Percentiles rank a stretch among this genome's conserved stretches.
phyloP scores from a whole-genome alignment of 768 basidiomycete species.

The Brasilioporus rufonigricans region DNA sequence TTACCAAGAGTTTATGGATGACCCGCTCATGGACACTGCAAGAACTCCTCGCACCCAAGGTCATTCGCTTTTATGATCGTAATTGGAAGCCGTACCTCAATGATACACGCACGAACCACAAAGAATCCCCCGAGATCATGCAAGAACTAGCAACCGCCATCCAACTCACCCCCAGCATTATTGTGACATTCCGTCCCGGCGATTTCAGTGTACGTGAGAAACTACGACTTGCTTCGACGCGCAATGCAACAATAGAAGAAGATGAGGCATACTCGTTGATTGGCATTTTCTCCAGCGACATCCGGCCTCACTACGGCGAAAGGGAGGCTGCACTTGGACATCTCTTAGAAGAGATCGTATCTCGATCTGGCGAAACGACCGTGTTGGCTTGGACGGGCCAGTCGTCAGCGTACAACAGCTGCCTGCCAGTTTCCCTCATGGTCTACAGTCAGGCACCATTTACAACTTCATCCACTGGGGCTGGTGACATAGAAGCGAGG shows the following conservation, averaged over 20 bases:
- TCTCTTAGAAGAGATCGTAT: neutral
- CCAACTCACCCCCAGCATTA: neutral
- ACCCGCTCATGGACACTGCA: neutral
- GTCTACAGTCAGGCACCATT: neutral
- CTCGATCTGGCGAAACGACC: neutral
- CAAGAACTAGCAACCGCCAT: neutral
- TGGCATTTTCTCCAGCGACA: neutral
- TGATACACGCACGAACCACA: neutral
- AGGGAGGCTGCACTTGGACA: neutral
- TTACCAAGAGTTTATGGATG: no score
- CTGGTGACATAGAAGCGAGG: neutral
- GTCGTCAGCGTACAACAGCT: neutral
- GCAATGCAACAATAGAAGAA: neutral
- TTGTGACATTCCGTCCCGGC: neutral
- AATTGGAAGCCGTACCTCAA: neutral
- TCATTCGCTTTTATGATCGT: neutral
- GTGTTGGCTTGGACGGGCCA: neutral
- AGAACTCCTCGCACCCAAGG: constrained; percentile 2
- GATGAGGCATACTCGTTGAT: no score
- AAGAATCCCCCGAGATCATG: neutral
- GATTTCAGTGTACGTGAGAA: neutral
- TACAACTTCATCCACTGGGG: neutral
- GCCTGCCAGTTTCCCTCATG: neutral
- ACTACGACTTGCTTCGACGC: neutral
- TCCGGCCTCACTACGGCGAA: neutral